Percentiles rank a stretch among this genome's conserved stretches.
These are phyloP conservation scores for Trichoderma asperelloides DNA, from an alignment of 495 filamentous ascomycete species.

Conservation along the genomic window DNA sequence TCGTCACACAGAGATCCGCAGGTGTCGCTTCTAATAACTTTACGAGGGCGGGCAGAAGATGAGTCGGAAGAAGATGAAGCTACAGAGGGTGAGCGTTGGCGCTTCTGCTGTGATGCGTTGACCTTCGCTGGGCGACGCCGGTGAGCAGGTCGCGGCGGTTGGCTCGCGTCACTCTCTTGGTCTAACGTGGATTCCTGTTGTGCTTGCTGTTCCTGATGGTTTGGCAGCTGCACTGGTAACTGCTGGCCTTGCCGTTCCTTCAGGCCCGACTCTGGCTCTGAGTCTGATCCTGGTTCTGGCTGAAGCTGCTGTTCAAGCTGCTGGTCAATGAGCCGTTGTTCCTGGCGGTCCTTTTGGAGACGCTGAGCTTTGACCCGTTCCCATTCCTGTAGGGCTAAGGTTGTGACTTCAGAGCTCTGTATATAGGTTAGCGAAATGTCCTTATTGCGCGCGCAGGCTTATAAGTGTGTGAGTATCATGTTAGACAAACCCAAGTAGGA, in stretches of 20 bases:
- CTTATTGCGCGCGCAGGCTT: not conserved
- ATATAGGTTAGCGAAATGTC: not conserved
- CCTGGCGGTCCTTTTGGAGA: not conserved
- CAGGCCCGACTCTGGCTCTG: not conserved
- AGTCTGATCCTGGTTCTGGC: not conserved
- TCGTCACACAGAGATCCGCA: slow-evolving; percentile 2
- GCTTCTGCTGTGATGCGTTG: not conserved
- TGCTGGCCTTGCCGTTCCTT: not conserved
- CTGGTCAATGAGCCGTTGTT: not conserved
- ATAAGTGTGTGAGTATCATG: not conserved
- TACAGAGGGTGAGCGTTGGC: not conserved
- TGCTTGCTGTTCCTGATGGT: not conserved
- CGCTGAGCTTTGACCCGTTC: not conserved
- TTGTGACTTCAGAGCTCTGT: not conserved
- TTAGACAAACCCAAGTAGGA: slow-evolving; percentile 5
- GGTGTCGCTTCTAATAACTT: not conserved
- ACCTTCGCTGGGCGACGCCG: not conserved
- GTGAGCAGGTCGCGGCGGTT: slow-evolving; percentile 5
- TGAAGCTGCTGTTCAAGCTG: not conserved
- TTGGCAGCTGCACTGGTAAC: not conserved
- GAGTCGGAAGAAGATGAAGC: not conserved
- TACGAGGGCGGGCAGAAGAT: not conserved
- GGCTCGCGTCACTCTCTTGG: not conserved
- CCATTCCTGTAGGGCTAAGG: not conserved
- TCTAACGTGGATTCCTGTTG: not conserved